A percentile compares a stretch with the other conserved stretches of the same genome.
Evolutionary conservation across 1,284 basidiomycete genomes (phyloP).

Genomic region (Grifola frondosa): DNA sequence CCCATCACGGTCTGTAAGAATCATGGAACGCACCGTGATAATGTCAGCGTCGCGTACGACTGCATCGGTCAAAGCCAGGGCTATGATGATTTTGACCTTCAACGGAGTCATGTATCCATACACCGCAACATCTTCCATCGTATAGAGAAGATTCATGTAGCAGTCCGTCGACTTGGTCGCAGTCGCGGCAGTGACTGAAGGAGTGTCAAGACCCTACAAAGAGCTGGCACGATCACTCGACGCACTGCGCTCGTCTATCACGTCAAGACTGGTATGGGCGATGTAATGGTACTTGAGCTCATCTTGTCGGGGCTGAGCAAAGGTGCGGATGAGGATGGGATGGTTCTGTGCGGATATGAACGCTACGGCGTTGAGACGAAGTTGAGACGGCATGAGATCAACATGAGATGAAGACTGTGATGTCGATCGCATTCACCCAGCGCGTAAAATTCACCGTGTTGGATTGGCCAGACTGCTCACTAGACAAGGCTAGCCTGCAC

Average conservation of each 20-base stretch:
- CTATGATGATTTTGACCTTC: conserved; percentile 78
- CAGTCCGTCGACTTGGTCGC: conserved; percentile 63
- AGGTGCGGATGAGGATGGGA: conserved; percentile 73
- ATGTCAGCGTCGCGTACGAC: conserved; percentile 77
- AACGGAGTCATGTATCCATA: conserved; percentile 83
- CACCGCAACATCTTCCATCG: conserved; percentile 80
- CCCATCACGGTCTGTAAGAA: too few species aligned
- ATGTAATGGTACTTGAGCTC: conserved; percentile 82
- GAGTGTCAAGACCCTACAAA: neutral
- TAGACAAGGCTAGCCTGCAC: too few species aligned
- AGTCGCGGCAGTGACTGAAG: conserved; percentile 45
- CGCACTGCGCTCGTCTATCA: conserved; percentile 71
- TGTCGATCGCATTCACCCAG: too few species aligned
- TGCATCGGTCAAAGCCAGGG: conserved; percentile 72
- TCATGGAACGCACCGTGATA: conserved; percentile 53
- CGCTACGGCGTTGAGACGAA: conserved; percentile 73
- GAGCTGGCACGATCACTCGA: conserved; percentile 9
- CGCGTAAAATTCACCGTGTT: too few species aligned
- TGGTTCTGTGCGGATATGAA: conserved; percentile 81
- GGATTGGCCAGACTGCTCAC: too few species aligned
- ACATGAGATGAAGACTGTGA: too few species aligned
- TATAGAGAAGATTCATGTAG: conserved; percentile 75
- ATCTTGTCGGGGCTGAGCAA: conserved; percentile 54
- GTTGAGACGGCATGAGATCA: conserved; percentile 63
- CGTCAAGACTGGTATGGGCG: conserved; percentile 77